These are phyloP conservation scores for Apiotrichum veenhuisii DNA, from an alignment of 1,284 basidiomycete genomes.

Conservation along the genomic window DNA sequence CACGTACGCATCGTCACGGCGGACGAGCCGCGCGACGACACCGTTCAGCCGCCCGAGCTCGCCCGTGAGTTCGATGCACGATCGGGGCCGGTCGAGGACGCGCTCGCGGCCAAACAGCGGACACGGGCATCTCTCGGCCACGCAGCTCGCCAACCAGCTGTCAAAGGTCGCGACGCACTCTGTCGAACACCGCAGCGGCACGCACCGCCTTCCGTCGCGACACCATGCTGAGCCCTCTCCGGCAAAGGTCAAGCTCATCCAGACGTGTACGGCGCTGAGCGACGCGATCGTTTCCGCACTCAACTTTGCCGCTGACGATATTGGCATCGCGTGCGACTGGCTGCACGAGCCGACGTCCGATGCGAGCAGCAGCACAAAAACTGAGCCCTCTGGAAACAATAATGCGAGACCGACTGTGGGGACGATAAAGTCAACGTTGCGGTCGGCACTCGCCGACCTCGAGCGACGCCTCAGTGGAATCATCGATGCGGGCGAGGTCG, in stretches of 20 bases:
- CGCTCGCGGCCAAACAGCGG: not conserved
- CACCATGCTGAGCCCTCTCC: not conserved
- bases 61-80: not conserved
- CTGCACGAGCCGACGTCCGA: not conserved
- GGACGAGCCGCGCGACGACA: not conserved
- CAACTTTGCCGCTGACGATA: not conserved
- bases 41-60: not conserved
- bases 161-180: slow-evolving; percentile 11
- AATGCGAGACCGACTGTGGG: not conserved
- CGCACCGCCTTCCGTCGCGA: not conserved
- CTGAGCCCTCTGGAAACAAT: not conserved
- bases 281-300: slow-evolving; percentile 13
- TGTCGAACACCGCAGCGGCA: not conserved
- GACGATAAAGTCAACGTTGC: slow-evolving; percentile 1
- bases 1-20: slow-evolving; percentile 10
- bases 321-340: slow-evolving; percentile 18
- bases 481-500: slow-evolving; percentile 11
- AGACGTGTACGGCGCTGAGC: slow-evolving; percentile 8
- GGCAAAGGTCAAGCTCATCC: slow-evolving; percentile 3
- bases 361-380: not conserved
- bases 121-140: not conserved
- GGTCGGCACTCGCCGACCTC: slow-evolving; percentile 4
- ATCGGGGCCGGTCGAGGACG: not conserved
- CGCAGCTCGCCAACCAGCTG: slow-evolving; percentile 11
- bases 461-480: slow-evolving; percentile 18